Conservation (phyloP, 768 basidiomycete genomes). For the Boletus sp. region DNA sequence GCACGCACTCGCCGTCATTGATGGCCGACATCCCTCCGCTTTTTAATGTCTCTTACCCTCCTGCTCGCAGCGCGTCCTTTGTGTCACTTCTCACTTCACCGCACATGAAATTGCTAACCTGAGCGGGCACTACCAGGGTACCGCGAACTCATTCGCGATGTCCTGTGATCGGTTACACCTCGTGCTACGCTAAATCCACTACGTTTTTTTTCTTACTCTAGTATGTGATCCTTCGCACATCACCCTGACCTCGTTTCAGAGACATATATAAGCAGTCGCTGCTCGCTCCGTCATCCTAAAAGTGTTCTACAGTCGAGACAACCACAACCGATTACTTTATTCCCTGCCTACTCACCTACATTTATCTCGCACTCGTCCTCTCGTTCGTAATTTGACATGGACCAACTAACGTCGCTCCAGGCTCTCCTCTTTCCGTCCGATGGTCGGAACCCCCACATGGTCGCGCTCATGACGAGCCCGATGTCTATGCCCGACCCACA, state of each 20-base stretch:
- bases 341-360: slow-evolving; percentile 17
- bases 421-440: slow-evolving; percentile 80
- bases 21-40: slow-evolving; percentile 6
- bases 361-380: slow-evolving; percentile 16
- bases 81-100: slow-evolving; percentile 7
- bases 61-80: slow-evolving; percentile 3
- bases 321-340: slow-evolving; percentile 17
- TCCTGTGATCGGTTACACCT: slow-evolving; percentile 30
- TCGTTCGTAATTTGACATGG: slow-evolving; percentile 44
- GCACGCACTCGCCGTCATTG: slow-evolving; percentile 11
- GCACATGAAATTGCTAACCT: slow-evolving; percentile 17
- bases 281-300: slow-evolving; percentile 14
- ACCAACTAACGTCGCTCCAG: slow-evolving; percentile 60
- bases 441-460: slow-evolving; percentile 69
- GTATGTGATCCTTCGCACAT: slow-evolving; percentile 25
- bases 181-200: slow-evolving; percentile 35
- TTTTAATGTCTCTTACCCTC: slow-evolving; percentile 6
- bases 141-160: slow-evolving; percentile 7
- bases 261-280: slow-evolving; percentile 29
- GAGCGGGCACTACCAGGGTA: slow-evolving; percentile 1
- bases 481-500: slow-evolving; percentile 43
- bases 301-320: slow-evolving; percentile 22
- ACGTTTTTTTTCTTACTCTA: slow-evolving; percentile 23
- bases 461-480: slow-evolving; percentile 73
- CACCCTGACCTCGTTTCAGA: slow-evolving; percentile 43